phyloP scores from a whole-genome alignment of 352 stramenopile species.

The Pilasporangium apinafurcum region DNA sequence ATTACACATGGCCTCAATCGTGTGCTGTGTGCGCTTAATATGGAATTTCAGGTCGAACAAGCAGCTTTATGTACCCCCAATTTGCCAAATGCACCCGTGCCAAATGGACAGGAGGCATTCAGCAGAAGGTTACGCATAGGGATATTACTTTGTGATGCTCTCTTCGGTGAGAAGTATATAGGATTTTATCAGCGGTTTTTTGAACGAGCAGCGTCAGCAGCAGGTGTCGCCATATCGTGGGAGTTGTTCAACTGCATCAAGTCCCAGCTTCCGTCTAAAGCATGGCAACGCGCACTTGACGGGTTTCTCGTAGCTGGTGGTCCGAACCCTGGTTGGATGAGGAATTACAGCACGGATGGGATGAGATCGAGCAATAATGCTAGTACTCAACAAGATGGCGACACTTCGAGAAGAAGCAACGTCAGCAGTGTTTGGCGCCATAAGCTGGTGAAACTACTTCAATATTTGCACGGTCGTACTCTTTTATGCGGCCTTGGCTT shows the following conservation, averaged over 20 bases:
- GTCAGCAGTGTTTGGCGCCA: constrained; percentile 5
- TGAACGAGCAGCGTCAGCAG: constrained; percentile 14
- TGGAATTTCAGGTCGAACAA: constrained; percentile 5
- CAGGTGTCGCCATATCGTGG: constrained; percentile 20
- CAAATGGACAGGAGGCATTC: too few relatives aligned
- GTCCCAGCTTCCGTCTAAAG: constrained; percentile 21
- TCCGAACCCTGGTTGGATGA: too few relatives aligned
- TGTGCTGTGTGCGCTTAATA: constrained; percentile 29
- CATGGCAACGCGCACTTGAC: constrained; percentile 15
- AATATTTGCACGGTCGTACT: constrained; percentile 13
- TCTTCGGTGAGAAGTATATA: constrained; percentile 32
- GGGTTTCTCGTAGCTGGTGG: constrained; percentile 28
- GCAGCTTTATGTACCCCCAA: neutral
- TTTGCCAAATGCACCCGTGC: neutral
- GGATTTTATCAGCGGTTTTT: constrained; percentile 30
- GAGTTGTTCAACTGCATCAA: constrained; percentile 30
- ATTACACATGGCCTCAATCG: constrained; percentile 20
- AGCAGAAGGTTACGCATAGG: constrained; percentile 21
- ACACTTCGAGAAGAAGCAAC: neutral
- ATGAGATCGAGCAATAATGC: neutral
- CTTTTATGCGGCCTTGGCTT: constrained; percentile 18
- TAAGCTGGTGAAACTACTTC: constrained; percentile 18
- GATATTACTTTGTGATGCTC: constrained; percentile 27
- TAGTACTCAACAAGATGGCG: neutral
- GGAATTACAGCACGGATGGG: too few relatives aligned